Conservation (phyloP, 1,139 yeast species). For the Suhomyces terraborum region DNA sequence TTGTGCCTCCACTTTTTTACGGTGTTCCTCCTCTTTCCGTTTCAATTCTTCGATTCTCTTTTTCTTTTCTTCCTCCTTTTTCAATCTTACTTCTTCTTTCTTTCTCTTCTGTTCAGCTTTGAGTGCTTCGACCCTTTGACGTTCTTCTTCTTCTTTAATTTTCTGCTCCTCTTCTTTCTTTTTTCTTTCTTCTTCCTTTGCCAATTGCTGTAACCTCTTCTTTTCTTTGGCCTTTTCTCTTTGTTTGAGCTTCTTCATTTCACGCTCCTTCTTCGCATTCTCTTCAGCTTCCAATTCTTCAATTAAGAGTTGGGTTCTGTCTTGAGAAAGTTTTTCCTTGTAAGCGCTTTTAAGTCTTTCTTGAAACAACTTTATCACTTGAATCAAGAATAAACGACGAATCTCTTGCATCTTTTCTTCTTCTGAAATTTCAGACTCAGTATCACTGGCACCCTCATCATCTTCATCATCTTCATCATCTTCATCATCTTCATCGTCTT, state of each 20-base stretch:
- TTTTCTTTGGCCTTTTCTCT: constrained; percentile 80
- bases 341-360: constrained; percentile 70
- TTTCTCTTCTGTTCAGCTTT: constrained; percentile 47
- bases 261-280: constrained; percentile 65
- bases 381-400: constrained; percentile 70
- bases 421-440: constrained; percentile 53
- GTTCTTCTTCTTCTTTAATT: constrained; percentile 39
- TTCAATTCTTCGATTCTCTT: constrained; percentile 42
- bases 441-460: constrained; percentile 32
- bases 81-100: constrained; percentile 51
- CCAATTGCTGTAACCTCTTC: constrained; percentile 66
- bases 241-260: constrained; percentile 68
- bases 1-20: constrained; percentile 47
- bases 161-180: constrained; percentile 57
- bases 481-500: constrained; percentile 36
- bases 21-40: constrained; percentile 51
- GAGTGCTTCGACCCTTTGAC: constrained; percentile 37
- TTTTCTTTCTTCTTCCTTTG: constrained; percentile 73
- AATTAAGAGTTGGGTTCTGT: constrained; percentile 67
- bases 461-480: constrained; percentile 32
- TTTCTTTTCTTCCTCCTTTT: constrained; percentile 57
- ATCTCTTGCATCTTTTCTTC: constrained; percentile 75
- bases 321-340: constrained; percentile 73
- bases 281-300: constrained; percentile 83
- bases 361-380: constrained; percentile 74